A percentile compares a stretch with the other conserved stretches of the same genome.
phyloP scores from a whole-genome alignment of 208 protist genomes.

The Acanthamoeba triangularis region DNA sequence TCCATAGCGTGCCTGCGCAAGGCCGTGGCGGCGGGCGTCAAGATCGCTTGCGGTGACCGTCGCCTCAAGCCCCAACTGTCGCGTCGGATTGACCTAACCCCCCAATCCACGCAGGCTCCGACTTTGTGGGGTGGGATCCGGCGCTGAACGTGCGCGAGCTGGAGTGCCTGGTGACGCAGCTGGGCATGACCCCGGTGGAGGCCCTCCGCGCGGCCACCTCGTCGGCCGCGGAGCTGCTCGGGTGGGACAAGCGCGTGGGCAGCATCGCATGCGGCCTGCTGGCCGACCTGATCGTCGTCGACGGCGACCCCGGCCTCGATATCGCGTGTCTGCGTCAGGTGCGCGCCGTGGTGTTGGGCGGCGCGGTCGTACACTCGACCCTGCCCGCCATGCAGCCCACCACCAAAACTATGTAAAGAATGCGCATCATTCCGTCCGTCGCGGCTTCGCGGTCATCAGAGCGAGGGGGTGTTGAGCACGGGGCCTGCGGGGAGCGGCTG shows the following conservation, averaged over 20 bases:
- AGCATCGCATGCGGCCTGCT: background rate
- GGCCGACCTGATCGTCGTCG: constrained; percentile 43
- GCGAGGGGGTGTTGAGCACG: constrained; percentile 2
- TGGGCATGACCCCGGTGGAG: constrained; percentile 30
- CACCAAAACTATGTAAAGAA: background rate
- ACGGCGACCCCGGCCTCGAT: constrained; percentile 11
- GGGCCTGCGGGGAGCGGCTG: background rate
- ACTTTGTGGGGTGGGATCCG: constrained; percentile 43
- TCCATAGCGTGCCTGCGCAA: constrained; percentile 56
- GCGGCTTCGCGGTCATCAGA: background rate
- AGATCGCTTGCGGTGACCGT: constrained; percentile 30
- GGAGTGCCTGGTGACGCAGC: background rate
- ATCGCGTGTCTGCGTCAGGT: background rate
- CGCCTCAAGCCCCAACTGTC: background rate
- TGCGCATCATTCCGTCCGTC: no score
- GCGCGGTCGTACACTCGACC: background rate
- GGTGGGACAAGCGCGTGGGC: constrained; percentile 2
- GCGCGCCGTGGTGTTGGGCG: background rate
- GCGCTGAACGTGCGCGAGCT: constrained; percentile 54
- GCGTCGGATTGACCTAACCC: background rate
- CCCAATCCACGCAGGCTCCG: constrained; percentile 1
- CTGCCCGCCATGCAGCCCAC: background rate
- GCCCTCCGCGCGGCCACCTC: constrained; percentile 23
- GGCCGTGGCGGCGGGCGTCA: constrained; percentile 51
- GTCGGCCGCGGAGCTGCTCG: constrained; percentile 7